phyloP scores from a whole-genome alignment of 208 protist species.

The Trypanosoma melophagium region DNA sequence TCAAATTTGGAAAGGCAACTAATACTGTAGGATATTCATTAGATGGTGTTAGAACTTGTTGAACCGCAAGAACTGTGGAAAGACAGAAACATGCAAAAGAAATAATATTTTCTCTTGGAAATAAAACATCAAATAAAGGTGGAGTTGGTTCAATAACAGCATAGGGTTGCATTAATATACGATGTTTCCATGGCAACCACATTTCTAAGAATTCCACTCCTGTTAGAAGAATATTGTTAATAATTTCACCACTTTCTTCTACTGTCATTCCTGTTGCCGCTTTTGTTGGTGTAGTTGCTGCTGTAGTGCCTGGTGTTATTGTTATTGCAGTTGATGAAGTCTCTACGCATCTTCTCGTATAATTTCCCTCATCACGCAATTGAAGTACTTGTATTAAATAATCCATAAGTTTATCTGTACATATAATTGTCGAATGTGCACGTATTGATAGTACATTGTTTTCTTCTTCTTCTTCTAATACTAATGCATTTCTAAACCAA shows the following conservation, averaged over 20 bases:
- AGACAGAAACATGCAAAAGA: constrained; percentile 30
- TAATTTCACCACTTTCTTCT: neutral
- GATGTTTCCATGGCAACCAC: constrained; percentile 81
- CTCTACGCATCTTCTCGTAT: neutral
- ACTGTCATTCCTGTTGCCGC: neutral
- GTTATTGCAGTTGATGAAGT: neutral
- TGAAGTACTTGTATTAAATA: constrained; percentile 11
- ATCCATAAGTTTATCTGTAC: constrained; percentile 18
- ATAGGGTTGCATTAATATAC: constrained; percentile 62
- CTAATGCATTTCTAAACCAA: constrained; percentile 26
- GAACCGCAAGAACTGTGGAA: constrained; percentile 28
- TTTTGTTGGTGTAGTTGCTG: neutral
- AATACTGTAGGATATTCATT: constrained; percentile 23
- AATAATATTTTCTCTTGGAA: neutral
- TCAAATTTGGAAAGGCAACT: constrained; percentile 14
- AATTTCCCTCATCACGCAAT: neutral
- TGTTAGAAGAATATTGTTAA: neutral
- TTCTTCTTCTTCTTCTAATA: constrained; percentile 21
- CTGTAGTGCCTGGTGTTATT: neutral
- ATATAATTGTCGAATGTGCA: constrained; percentile 53
- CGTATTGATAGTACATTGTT: neutral
- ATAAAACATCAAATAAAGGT: constrained; percentile 13
- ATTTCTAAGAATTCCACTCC: constrained; percentile 47
- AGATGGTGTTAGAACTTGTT: constrained; percentile 12
- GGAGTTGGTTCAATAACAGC: constrained; percentile 13